A percentile compares a stretch with the other conserved stretches of the same genome.
Evolutionary conservation across 768 basidiomycete genomes (phyloP).

Genomic region (Strobilomyces confusus): DNA sequence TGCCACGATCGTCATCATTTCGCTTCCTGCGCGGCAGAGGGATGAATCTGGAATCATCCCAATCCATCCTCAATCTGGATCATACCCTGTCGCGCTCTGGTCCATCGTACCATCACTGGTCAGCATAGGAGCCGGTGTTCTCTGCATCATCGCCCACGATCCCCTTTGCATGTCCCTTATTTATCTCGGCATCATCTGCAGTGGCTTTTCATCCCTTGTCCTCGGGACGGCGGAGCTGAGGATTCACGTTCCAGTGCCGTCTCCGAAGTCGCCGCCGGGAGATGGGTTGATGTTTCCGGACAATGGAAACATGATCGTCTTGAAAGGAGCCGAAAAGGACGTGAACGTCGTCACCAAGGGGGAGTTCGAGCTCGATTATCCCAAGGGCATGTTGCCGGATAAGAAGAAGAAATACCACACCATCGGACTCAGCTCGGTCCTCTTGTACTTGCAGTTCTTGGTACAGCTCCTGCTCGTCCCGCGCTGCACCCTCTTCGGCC

Average conservation of each 20-base stretch:
- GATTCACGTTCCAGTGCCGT: slow-evolving; percentile 23
- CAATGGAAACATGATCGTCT: slow-evolving; percentile 21
- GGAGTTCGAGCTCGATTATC: slow-evolving; percentile 28
- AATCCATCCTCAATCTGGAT: slow-evolving; percentile 4
- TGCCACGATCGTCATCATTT: slow-evolving; percentile 15
- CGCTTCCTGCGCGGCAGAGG: slow-evolving; percentile 6
- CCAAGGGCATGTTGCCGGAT: slow-evolving; percentile 2
- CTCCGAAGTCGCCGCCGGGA: slow-evolving; percentile 21
- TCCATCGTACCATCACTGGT: slow-evolving; percentile 23
- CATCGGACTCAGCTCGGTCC: slow-evolving; percentile 24
- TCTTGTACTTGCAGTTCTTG: slow-evolving; percentile 28
- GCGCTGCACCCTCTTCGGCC: slow-evolving; percentile 30
- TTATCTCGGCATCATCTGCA: slow-evolving; percentile 28
- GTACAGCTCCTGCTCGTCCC: slow-evolving; percentile 31
- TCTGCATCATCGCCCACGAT: slow-evolving; percentile 22
- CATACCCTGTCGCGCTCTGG: slow-evolving; percentile 7
- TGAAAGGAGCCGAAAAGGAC: slow-evolving; percentile 27
- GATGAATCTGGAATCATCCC: slow-evolving; percentile 2
- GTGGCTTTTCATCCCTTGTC: slow-evolving; percentile 27
- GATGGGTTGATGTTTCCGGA: slow-evolving; percentile 26
- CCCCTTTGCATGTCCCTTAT: slow-evolving; percentile 29
- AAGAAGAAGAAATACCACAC: slow-evolving; percentile 4
- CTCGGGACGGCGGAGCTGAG: slow-evolving; percentile 26
- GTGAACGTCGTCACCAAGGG: slow-evolving; percentile 32
- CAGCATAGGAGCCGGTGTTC: slow-evolving; percentile 19